Evolutionary conservation across 768 basidiomycete species (phyloP), one percentile per base, ranked within the genome.

Genomic region (Russula brevipes): DNA sequence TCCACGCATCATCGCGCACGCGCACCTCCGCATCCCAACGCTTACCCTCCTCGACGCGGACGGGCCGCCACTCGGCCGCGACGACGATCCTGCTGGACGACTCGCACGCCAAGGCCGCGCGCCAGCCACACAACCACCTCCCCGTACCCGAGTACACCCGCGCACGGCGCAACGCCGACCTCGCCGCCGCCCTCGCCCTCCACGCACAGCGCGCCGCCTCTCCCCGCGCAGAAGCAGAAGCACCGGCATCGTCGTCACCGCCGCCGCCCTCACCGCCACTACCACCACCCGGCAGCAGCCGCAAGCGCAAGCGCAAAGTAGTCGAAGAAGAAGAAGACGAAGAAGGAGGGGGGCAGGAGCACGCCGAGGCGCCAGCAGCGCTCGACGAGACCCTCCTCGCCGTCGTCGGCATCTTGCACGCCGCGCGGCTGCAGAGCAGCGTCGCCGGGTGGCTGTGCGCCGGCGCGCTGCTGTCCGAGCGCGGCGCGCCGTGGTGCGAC

Each of bases 61-160:
- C 33, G 16, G 52, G 42, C 4, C 82, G 81, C 65, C 82, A 81
- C 65, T 81, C 81, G 2, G 76, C 80, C 5, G 61, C 75, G 16
- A 79, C 80, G 5, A 84, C 82, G 4, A 71, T 83, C 24, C 74
- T 83, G 33, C 72, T 83, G 11, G 82, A 83, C 62, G 82, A 83
- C 66, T 83, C 83, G 14, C 76, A 77, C 33, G 73, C 73, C 63
- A 83, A 83, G 67, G 82, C 87, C 0, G 79, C 76, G 35, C 76
- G 87, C 16, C 91, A 94, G 70, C 91, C 91, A 0, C 88, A 82
- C 76, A 94, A 90, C 70, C 91, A 94, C 70, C 74, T 93, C 24
- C 89, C 87, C 69, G 80, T 93, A 66, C 78, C 75, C 10, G 90
- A 91, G 70, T 93, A 91, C 70, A 76, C 78, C 14, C 75, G 72